Evolutionary conservation across 495 filamentous ascomycete species (phyloP).

Genomic region (Bacidia gigantensis): DNA sequence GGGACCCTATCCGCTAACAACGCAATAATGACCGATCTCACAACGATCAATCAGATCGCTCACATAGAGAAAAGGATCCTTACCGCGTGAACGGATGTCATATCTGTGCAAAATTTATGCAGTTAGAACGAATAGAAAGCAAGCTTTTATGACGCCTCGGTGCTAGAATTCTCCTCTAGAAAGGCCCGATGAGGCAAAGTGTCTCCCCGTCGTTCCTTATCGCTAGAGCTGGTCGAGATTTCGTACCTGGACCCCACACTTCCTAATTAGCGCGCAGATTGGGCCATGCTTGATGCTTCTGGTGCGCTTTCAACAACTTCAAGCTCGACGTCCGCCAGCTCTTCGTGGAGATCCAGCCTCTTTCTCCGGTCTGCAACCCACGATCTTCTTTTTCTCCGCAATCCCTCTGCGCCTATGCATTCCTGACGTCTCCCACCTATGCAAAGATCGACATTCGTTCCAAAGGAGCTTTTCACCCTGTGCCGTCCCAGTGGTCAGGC

Average conservation of each 20-base stretch:
- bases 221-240: not conserved
- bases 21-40: too few species aligned
- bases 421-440: not conserved
- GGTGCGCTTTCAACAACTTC: too few species aligned
- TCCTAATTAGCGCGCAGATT: too few species aligned
- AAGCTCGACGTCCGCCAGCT: too few species aligned
- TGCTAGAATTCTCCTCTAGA: not conserved
- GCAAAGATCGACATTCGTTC: not conserved
- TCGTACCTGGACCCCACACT: too few species aligned
- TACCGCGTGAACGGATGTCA: not conserved
- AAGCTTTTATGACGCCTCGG: not conserved
- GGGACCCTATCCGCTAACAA: too few species aligned
- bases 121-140: not conserved
- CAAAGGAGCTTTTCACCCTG: not conserved
- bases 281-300: too few species aligned
- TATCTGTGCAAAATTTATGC: not conserved
- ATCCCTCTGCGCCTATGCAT: not conserved
- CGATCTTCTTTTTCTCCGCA: not conserved
- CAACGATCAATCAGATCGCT: too few species aligned
- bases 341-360: not conserved
- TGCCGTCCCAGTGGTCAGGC: not conserved
- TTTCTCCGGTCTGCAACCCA: not conserved
- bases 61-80: too few species aligned
- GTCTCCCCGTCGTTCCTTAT: too few species aligned
- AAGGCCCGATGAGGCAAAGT: not conserved